These are phyloP conservation scores for Helotiales sp. DNA, from an alignment of 2,329 filamentous ascomycete genomes.

Conservation along the genomic window DNA sequence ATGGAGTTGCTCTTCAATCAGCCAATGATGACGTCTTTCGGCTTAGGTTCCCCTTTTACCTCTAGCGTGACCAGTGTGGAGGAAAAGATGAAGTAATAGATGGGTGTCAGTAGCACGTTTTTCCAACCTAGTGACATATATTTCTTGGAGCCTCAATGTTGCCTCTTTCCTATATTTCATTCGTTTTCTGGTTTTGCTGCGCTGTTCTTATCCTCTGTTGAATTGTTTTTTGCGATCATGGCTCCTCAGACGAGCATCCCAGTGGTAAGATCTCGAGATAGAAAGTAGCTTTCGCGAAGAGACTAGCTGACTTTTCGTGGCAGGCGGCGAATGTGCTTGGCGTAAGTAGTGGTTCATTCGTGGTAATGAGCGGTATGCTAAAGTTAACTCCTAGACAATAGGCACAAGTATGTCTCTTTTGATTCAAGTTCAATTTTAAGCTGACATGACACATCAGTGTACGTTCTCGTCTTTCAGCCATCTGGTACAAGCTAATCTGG, in stretches of 20 bases:
- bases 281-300: background rate
- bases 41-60: background rate
- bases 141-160: too few relatives aligned
- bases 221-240: background rate
- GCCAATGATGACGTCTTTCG: background rate
- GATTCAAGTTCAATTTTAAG: background rate
- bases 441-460: background rate
- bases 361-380: background rate
- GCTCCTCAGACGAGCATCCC: conserved; percentile 7
- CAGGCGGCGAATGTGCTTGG: conserved; percentile 10
- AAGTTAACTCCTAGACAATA: conserved; percentile 1
- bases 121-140: background rate
- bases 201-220: background rate
- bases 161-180: background rate
- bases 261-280: background rate
- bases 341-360: background rate
- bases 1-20: too few relatives aligned
- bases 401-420: conserved; percentile 1
- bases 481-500: background rate
- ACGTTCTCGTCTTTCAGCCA: background rate
- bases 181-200: background rate
- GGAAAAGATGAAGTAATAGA: background rate
- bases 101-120: background rate
- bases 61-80: background rate
- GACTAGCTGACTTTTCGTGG: background rate